Base-by-base conservation (phyloP, 164 flowering plant species). In the Aristolochia fimbriata region DNA sequence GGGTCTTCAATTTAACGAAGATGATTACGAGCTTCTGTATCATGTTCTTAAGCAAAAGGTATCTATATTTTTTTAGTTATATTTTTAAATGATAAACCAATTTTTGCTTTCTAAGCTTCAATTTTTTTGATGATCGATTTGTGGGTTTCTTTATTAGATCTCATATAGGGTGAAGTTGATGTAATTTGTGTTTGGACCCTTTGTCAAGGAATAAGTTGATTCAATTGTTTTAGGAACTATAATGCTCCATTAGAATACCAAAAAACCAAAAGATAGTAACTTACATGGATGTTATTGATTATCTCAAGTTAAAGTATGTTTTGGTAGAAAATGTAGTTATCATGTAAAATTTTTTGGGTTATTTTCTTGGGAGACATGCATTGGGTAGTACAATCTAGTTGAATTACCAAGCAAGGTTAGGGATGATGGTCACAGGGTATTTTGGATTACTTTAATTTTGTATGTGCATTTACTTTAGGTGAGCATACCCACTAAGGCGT, bases 181-280 rank as follows among this genome's bases (percentile, higher is more conserved):
- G 83, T 88, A 1, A 67, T 93, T 17, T 93, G 97, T 75, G 99
- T n/a, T 96, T 0, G 99, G 99, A 0, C 99, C 99, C 99, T 96
- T 3, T 93, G 99, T 30, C 97, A 93, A 68, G 99, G 99, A 0
- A 72, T 90, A 1, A 90, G 97, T 69, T 94, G 96, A 0, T 90
- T 84, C 48, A 93, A 93, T 31, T 70, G 99, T 0, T 93, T 90
- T 41, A 74, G 99, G 46, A 74, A 84, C 47, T 62, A 23, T 7
- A 62, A 72, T 0, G 62, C 68, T 3, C 98, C 97, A 0, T 43
- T 93, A 2, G 70, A 71, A 3, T 97, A 90, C 68, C 67, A 0
- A 90, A 86, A 54, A 93, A 93, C 50, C 70, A 72, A 0, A 96
- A 93, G 51, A 73, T 90, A 25, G 25, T 74, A 3, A 94, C 81